Evolutionary conservation across 2,329 filamentous ascomycete species (phyloP), one percentile per base, ranked within the genome.

Genomic region (Thermoascus crustaceus): DNA sequence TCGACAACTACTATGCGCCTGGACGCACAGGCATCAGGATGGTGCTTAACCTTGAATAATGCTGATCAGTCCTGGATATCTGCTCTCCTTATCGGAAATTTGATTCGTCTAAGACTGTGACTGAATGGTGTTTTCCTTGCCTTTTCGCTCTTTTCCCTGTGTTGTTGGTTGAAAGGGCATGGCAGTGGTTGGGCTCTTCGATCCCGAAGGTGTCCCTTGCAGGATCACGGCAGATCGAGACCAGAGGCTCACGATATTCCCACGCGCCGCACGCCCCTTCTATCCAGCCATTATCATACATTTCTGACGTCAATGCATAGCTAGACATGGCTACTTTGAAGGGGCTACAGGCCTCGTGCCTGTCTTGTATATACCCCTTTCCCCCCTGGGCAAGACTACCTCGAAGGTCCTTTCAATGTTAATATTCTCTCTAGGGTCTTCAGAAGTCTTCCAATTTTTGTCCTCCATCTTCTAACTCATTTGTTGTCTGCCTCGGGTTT

Each of bases 1-100:
- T 70, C 30, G 50, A 53, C 30, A 59, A 71, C 49, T 74, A 73
- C 52, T 74, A 73, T 48, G 64, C 64, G 18, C 58, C 60, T 42
- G 67, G 68, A 34, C 60, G 69, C 38, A 64, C 63, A 32, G 68
- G 64, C 8, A 57, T 69, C 32, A 61, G 57, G 43, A 68, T 69
- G 64, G 43, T 56, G 34, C 49, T 65, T 22, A 41, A 57, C 37
- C 49, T 61, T 34, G 44, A 53, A 47, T 43, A 44, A 50, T 50
- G 42, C 43, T 42, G 35, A 35, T 37, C 29, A 34, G 35, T 32
- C 23, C 18, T 36, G 32, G 8, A 33, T 24, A 9, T 42, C 37
- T 38, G 32, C 42, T 44, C 37, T 32, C 41, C 45, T 39, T 32
- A 46, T 35, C 40, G 38, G 14, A 4, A 11, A 24, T 24, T n/a